A percentile compares a stretch with the other conserved stretches of the same genome.
Evolutionary conservation across 441 rosid genomes (phyloP).

Genomic region (Gossypium gossypioides): DNA sequence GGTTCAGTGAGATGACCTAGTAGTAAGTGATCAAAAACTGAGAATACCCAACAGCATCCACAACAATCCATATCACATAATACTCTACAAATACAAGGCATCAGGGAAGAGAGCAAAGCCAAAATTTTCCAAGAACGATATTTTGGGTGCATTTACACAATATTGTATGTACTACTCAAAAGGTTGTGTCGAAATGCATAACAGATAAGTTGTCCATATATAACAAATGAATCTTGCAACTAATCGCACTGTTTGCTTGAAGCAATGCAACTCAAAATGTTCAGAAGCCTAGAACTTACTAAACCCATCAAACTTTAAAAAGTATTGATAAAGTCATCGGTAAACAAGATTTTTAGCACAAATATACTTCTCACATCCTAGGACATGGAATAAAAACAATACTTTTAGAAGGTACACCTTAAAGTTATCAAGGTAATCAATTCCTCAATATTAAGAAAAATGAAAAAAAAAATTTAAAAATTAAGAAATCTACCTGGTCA

Average conservation of each 20-base stretch:
- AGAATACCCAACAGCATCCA: background rate
- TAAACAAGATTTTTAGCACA: background rate
- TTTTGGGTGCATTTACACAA: no score
- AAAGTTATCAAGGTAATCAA: background rate
- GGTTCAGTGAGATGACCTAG: no score
- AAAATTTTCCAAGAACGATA: no score
- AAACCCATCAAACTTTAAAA: background rate
- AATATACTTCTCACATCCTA: background rate
- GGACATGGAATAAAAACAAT: background rate
- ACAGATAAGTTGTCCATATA: background rate
- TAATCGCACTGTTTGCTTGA: background rate
- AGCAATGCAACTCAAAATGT: background rate
- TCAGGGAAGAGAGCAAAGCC: no score
- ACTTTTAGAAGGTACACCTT: background rate
- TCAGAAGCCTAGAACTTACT: background rate
- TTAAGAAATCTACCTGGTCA: slow-evolving; percentile 50
- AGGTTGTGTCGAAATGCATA: no score
- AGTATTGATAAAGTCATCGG: background rate
- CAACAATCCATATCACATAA: background rate
- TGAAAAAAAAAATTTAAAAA: background rate
- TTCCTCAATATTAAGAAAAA: background rate
- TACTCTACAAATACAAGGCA: no score
- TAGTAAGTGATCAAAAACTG: no score
- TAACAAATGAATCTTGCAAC: background rate
- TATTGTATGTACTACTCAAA: no score